Evolutionary conservation across 768 basidiomycete genomes (phyloP).

Genomic region (Trametes coccinea): DNA sequence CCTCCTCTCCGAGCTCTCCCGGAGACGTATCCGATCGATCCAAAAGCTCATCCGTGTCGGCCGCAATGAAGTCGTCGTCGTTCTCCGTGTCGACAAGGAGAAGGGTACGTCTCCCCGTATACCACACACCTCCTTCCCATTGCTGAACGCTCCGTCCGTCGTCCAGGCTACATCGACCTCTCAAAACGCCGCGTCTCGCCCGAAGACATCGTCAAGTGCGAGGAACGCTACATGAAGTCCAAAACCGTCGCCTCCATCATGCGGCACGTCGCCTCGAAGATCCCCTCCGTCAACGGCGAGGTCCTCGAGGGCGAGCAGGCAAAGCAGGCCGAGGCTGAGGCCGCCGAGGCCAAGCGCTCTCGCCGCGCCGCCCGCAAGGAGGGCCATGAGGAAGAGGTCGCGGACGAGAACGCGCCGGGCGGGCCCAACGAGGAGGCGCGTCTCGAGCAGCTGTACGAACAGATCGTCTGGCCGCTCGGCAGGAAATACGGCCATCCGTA

Average conservation of each 20-base stretch:
- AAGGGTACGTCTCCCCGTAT: conserved; percentile 62
- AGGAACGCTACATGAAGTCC: conserved; percentile 97
- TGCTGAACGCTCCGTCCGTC: not conserved
- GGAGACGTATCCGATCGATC: conserved; percentile 94
- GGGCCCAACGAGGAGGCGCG: conserved; percentile 70
- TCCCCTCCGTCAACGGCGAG: conserved; percentile 48
- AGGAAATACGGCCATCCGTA: conserved; percentile 93
- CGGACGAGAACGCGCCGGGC: conserved; percentile 38
- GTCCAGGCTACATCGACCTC: conserved; percentile 92
- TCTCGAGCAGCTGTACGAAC: conserved; percentile 85
- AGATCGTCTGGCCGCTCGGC: conserved; percentile 91
- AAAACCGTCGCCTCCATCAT: conserved; percentile 94
- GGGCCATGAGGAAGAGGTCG: conserved; percentile 45
- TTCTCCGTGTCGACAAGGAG: conserved; percentile 97
- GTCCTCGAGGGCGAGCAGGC: conserved; percentile 33
- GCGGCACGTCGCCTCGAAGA: conserved; percentile 84
- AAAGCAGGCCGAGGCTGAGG: conserved; percentile 33
- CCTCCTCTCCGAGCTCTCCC: conserved; percentile 93
- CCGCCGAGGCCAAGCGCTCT: conserved; percentile 47
- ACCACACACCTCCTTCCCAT: not conserved
- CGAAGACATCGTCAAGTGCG: conserved; percentile 98
- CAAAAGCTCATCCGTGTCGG: conserved; percentile 98
- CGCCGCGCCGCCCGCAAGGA: conserved; percentile 46
- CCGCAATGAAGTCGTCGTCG: conserved; percentile 97
- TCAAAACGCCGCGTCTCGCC: conserved; percentile 98